phyloP scores from a whole-genome alignment of 495 filamentous ascomycete genomes.

The Coniosporium apollinis region DNA sequence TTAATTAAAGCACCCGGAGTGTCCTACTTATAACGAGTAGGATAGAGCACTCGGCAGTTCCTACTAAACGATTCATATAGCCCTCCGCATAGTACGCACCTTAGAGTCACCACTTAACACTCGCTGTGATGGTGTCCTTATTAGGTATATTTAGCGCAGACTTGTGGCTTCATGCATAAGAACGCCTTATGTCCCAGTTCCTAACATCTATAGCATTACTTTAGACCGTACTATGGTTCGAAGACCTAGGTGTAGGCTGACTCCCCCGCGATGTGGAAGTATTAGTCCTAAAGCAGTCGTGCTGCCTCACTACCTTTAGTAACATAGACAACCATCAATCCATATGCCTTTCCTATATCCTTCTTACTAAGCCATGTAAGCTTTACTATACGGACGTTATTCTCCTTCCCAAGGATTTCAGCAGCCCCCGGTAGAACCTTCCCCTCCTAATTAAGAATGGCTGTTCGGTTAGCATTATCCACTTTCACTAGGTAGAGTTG shows the following conservation, averaged over 20 bases:
- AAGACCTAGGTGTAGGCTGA: slow-evolving; percentile 18
- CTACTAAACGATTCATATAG: no score
- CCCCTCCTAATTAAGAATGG: slow-evolving; percentile 13
- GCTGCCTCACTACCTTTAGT: slow-evolving; percentile 17
- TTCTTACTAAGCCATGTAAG: slow-evolving; percentile 20
- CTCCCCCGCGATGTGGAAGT: slow-evolving; percentile 18
- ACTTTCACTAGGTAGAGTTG: slow-evolving; percentile 23
- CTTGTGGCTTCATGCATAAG: no score
- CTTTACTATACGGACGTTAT: slow-evolving; percentile 2
- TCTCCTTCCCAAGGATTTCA: slow-evolving; percentile 3
- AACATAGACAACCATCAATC: slow-evolving; percentile 22
- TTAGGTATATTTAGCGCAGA: no score
- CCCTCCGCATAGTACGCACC: no score
- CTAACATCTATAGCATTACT: not conserved
- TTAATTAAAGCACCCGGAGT: no score
- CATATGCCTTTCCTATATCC: slow-evolving; percentile 18
- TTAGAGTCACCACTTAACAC: no score
- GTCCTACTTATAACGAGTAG: no score
- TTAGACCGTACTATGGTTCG: not conserved
- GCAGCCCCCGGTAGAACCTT: not conserved
- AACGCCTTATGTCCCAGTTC: no score
- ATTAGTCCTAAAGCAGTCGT: slow-evolving; percentile 16
- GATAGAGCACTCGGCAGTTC: no score
- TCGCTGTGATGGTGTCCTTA: no score
- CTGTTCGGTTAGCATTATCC: slow-evolving; percentile 19